These are phyloP conservation scores for Huntiella omanensis DNA, from an alignment of 2,329 filamentous ascomycete species.

Conservation along the genomic window DNA sequence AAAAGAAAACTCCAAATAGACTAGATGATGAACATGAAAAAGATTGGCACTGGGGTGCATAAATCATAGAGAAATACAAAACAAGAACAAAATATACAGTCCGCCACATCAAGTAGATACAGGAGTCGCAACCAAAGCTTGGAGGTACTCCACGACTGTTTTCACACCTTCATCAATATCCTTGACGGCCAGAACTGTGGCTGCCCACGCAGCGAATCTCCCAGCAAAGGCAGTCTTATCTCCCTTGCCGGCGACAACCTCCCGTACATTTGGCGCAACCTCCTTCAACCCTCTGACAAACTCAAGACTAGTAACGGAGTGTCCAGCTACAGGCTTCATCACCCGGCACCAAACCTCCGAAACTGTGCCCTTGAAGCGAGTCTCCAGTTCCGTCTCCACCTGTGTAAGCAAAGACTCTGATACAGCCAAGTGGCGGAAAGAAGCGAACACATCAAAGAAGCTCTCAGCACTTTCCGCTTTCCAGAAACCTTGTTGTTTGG, in stretches of 20 bases:
- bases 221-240: conserved; percentile 27
- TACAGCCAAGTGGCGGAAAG: conserved; percentile 43
- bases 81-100: background rate
- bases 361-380: conserved; percentile 38
- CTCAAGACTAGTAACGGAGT: conserved; percentile 42
- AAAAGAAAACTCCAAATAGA: conserved; percentile 2
- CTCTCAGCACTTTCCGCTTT: conserved; percentile 45
- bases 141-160: conserved; percentile 35
- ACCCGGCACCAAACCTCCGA: conserved; percentile 53
- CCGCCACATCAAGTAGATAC: background rate
- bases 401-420: conserved; percentile 49
- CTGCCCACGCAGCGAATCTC: conserved; percentile 36
- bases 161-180: conserved; percentile 36
- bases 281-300: conserved; percentile 56
- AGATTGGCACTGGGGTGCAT: background rate
- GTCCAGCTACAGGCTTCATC: conserved; percentile 47
- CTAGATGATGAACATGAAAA: background rate
- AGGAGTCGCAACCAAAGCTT: conserved; percentile 11
- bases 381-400: conserved; percentile 46
- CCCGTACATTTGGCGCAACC: conserved; percentile 28
- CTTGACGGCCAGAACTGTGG: conserved; percentile 28
- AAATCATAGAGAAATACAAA: background rate
- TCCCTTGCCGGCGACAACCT: conserved; percentile 16
- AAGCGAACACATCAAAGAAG: conserved; percentile 65
- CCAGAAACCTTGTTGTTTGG: conserved; percentile 58